Base-by-base conservation (phyloP, 805 yeast genomes). In the Komagataella mondaviorum region DNA sequence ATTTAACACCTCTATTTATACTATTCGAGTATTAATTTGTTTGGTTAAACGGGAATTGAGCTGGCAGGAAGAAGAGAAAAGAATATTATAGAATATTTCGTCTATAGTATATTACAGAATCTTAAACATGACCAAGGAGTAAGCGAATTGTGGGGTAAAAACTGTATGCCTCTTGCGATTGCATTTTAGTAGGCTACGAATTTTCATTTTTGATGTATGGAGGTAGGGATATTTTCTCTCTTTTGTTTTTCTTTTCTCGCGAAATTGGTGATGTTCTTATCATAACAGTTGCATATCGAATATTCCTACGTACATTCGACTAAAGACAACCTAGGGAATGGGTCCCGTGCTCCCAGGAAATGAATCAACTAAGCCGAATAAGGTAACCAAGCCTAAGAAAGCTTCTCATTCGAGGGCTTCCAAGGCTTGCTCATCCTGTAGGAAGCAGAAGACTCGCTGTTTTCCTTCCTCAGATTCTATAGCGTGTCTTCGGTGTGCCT, bases 401-500 rank as follows among this genome's bases (percentile, higher is more conserved):
- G 16, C 20, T 17, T 17, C 10, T 12, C 10, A 20, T 17, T 17
- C 46, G 18, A 53, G 68, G 17, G 61, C 65, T 1, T 50, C 59
- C 44, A 65, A 60, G 53, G 71, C 71, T 1, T 67, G 71, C 51
- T 51, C 52, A 6, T 49, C 56, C n/a, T 67, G 71, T 45, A 58
- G 68, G 44, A 59, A 53, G 48, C 67, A 64, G 55, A 67, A 67
- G 54, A 63, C 88, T 1, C 65, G 85, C 52, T 83, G 89, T 56
- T 75, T 81, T 59, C 75, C 81, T 49, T 71, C 79, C 10, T 69
- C 76, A 1, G 70, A 65, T 23, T 68, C 72, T 16, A 62, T 66
- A 6, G 69, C 78, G 2, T 83, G 89, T 64, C 63, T 81, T 18
- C 64, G 88, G 20, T 83, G 89, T 59, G 64, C 70, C 1, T 77